Evolutionary conservation across 805 yeast genomes (phyloP).

Genomic region (Wickerhamiella lipophila): DNA sequence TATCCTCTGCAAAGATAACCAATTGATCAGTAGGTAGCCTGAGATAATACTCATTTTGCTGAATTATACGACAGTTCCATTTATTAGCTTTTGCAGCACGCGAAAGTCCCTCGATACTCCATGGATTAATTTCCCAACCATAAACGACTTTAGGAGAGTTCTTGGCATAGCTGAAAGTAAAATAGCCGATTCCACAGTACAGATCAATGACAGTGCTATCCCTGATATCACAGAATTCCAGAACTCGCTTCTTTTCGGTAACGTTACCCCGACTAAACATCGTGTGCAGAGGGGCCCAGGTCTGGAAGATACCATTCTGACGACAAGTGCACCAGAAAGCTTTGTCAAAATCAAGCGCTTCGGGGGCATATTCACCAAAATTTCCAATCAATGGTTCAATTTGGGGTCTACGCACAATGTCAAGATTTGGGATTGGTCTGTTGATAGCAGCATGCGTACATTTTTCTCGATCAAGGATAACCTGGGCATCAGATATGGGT

Average conservation of each 20-base stretch:
- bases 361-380: slow-evolving; percentile 35
- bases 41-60: slow-evolving; percentile 26
- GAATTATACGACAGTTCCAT: slow-evolving; percentile 31
- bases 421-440: slow-evolving; percentile 45
- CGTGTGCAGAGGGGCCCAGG: slow-evolving; percentile 75
- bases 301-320: slow-evolving; percentile 66
- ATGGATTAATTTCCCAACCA: slow-evolving; percentile 77
- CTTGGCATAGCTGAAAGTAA: slow-evolving; percentile 53
- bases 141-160: slow-evolving; percentile 41
- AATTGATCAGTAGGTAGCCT: slow-evolving; percentile 26
- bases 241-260: slow-evolving; percentile 60
- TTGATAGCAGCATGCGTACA: slow-evolving; percentile 58
- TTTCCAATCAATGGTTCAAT: slow-evolving; percentile 51
- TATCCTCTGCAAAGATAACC: slow-evolving; percentile 52
- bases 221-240: slow-evolving; percentile 27
- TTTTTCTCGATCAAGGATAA: slow-evolving; percentile 22
- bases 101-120: slow-evolving; percentile 63
- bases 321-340: slow-evolving; percentile 61
- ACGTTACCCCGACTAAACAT: slow-evolving; percentile 85
- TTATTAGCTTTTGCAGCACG: slow-evolving; percentile 41
- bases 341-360: slow-evolving; percentile 10
- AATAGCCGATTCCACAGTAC: slow-evolving; percentile 80
- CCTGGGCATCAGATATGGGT: slow-evolving; percentile 11
- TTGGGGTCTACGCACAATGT: slow-evolving; percentile 53
- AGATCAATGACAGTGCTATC: slow-evolving; percentile 47